Conservation (phyloP, 2,329 filamentous ascomycete species). For the Alternaria atra region DNA sequence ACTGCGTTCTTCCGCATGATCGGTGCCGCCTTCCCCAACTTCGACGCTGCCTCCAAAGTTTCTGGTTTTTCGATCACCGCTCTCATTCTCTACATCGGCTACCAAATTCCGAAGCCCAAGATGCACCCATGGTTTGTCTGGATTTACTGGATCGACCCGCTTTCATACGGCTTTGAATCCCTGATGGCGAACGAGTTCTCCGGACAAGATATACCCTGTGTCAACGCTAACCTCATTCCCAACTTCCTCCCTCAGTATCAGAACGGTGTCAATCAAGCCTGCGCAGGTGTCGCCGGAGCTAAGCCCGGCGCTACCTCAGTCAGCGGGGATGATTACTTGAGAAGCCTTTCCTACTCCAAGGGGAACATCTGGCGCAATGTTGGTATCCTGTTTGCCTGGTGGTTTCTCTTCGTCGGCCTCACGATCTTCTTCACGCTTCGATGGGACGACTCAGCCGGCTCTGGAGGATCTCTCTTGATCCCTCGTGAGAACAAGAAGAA, state of each 20-base stretch:
- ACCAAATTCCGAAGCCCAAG: slow-evolving; percentile 59
- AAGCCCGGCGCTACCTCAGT: slow-evolving; percentile 59
- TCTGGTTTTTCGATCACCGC: slow-evolving; percentile 65
- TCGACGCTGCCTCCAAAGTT: slow-evolving; percentile 65
- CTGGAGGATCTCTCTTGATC: slow-evolving; percentile 65
- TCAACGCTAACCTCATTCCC: slow-evolving; percentile 61
- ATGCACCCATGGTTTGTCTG: slow-evolving; percentile 64
- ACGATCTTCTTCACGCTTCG: slow-evolving; percentile 66
- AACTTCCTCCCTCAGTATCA: slow-evolving; percentile 58
- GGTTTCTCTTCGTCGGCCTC: slow-evolving; percentile 57
- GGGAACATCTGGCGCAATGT: slow-evolving; percentile 51
- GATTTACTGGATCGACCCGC: slow-evolving; percentile 76
- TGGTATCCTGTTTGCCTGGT: slow-evolving; percentile 57
- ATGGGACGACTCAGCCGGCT: slow-evolving; percentile 64
- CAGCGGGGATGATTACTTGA: slow-evolving; percentile 67
- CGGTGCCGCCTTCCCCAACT: slow-evolving; percentile 71
- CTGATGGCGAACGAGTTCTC: slow-evolving; percentile 75
- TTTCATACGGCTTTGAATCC: slow-evolving; percentile 80
- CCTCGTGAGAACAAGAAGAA: slow-evolving; percentile 57
- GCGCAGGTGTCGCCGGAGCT: slow-evolving; percentile 68
- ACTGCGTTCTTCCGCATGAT: slow-evolving; percentile 84
- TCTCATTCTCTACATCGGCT: slow-evolving; percentile 70
- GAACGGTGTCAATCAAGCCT: slow-evolving; percentile 57
- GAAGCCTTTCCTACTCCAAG: slow-evolving; percentile 56
- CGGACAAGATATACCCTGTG: slow-evolving; percentile 57